A percentile compares a stretch with the other conserved stretches of the same genome.
Evolutionary conservation across 306 rosid genomes (phyloP).

Genomic region (Cucumis sativus): Cucumber_9930_V3 NC_026655.2:3843501-3844000

Average conservation of each 20-base stretch:
- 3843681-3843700: slow-evolving; percentile 30
- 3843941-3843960: background rate
- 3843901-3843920: background rate
- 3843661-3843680: slow-evolving; percentile 19
- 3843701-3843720: slow-evolving; percentile 26
- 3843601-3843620: slow-evolving; percentile 95
- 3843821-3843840: background rate
- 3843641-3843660: slow-evolving; percentile 32
- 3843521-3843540: background rate
- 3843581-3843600: slow-evolving; percentile 97
- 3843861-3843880: background rate
- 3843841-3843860: background rate
- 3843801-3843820: slow-evolving; percentile 16
- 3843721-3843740: slow-evolving; percentile 21
- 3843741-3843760: slow-evolving; percentile 41
- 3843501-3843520: background rate
- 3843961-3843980: background rate
- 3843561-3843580: slow-evolving; percentile 44
- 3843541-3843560: slow-evolving; percentile 16
- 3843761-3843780: slow-evolving; percentile 24
- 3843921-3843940: background rate
- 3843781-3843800: slow-evolving; percentile 7
- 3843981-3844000: background rate
- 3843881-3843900: background rate
- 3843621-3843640: slow-evolving; percentile 91